A percentile compares a stretch with the other conserved stretches of the same genome.
phyloP scores from a whole-genome alignment of 768 basidiomycete species.

The Jaapia argillacea region DNA sequence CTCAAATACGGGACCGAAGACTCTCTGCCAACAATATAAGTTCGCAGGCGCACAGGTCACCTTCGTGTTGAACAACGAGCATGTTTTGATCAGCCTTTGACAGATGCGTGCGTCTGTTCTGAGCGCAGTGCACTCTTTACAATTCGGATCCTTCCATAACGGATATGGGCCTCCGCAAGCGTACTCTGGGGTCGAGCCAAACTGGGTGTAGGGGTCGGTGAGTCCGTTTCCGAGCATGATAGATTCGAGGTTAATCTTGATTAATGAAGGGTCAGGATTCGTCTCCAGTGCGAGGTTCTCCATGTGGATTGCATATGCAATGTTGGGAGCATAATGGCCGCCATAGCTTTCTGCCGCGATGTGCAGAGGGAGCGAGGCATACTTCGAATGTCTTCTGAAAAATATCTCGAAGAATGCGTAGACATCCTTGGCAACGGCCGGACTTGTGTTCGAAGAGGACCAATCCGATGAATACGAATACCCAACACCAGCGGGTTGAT shows the following conservation, averaged over 20 bases:
- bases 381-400: constrained; percentile 67
- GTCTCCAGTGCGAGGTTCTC: constrained; percentile 55
- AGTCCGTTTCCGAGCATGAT: constrained; percentile 84
- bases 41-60: constrained; percentile 46
- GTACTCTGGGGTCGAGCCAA: constrained; percentile 73
- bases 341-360: constrained; percentile 74
- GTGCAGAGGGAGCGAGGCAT: constrained; percentile 62
- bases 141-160: constrained; percentile 51
- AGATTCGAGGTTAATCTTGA: constrained; percentile 64
- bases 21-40: constrained; percentile 71
- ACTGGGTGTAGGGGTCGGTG: constrained; percentile 77
- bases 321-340: constrained; percentile 74
- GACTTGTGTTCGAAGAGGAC: constrained; percentile 66
- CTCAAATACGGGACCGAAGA: constrained; percentile 61
- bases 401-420: constrained; percentile 79
- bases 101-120: constrained; percentile 39
- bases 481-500: constrained; percentile 82
- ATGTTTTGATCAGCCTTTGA: constrained; percentile 38
- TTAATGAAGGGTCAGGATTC: constrained; percentile 17
- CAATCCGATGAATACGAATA: constrained; percentile 78
- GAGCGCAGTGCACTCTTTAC: constrained; percentile 35
- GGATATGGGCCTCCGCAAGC: constrained; percentile 78
- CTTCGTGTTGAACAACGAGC: constrained; percentile 34
- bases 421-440: constrained; percentile 84
- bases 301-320: constrained; percentile 73